Conservation (phyloP, 2,329 filamentous ascomycete species). For the Aspergillus floridensis region DNA sequence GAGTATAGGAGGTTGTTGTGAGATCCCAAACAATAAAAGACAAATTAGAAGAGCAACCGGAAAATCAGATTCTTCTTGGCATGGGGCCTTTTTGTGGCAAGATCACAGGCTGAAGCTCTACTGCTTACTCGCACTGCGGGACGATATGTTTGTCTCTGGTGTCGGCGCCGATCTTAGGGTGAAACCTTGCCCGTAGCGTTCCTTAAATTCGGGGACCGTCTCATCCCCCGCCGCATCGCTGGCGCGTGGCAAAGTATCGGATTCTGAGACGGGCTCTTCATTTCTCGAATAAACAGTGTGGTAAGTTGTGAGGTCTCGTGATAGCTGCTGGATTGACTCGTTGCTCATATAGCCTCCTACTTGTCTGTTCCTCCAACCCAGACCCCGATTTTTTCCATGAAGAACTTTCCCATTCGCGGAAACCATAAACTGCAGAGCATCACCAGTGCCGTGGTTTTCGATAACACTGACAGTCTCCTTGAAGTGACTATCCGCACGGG, state of each 20-base stretch:
- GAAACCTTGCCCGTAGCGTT: background rate
- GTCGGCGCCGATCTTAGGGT: background rate
- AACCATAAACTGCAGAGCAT: constrained; percentile 39
- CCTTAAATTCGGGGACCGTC: background rate
- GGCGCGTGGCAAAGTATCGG: background rate
- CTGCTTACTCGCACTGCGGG: background rate
- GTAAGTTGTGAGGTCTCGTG: background rate
- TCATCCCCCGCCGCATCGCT: background rate
- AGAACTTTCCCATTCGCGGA: constrained; percentile 29
- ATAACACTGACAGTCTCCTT: constrained; percentile 33
- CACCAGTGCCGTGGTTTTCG: constrained; percentile 37
- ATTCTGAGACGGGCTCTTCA: background rate
- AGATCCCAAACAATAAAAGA: no score
- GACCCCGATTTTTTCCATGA: background rate
- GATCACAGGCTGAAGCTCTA: background rate
- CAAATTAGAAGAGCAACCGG: no score
- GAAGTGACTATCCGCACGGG: constrained; percentile 26
- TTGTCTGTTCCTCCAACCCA: constrained; percentile 2
- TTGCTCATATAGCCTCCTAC: constrained; percentile 3
- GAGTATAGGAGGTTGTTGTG: no score
- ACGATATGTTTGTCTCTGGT: background rate
- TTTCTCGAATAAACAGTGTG: background rate
- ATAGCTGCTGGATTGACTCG: background rate
- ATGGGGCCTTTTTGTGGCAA: background rate
- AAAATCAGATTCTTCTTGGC: background rate